Evolutionary conservation across 2,329 filamentous ascomycete genomes (phyloP).

Genomic region (Penicillium sp.): DNA sequence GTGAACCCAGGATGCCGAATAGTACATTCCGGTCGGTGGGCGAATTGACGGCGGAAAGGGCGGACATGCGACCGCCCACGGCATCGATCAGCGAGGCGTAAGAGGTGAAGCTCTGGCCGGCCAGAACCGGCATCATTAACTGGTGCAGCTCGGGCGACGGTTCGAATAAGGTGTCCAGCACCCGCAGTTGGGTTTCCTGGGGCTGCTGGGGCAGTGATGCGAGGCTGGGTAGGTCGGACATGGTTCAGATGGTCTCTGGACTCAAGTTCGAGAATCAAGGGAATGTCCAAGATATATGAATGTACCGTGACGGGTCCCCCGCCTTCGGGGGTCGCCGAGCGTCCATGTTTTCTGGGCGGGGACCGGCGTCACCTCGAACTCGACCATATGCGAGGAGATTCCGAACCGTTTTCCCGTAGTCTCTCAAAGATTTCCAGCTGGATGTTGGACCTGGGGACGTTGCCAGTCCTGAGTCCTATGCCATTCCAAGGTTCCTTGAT

Average conservation of each 20-base stretch:
- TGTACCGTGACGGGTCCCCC: constrained; percentile 3
- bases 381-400: background rate
- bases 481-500: background rate
- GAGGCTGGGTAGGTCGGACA: constrained; percentile 56
- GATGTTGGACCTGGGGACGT: too few relatives aligned
- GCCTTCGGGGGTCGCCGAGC: constrained; percentile 22
- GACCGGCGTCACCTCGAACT: constrained; percentile 5
- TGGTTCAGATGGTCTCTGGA: constrained; percentile 6
- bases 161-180: constrained; percentile 82
- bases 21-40: constrained; percentile 57
- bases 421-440: too few relatives aligned
- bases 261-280: background rate
- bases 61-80: constrained; percentile 62
- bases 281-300: constrained; percentile 1
- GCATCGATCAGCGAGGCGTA: constrained; percentile 69
- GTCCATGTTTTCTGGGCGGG: constrained; percentile 5
- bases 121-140: constrained; percentile 67
- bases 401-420: background rate
- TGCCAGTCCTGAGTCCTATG: too few relatives aligned
- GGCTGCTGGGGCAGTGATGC: constrained; percentile 56
- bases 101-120: constrained; percentile 57
- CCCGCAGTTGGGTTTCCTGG: constrained; percentile 49
- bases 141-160: constrained; percentile 72
- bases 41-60: constrained; percentile 54
- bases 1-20: constrained; percentile 71